Evolutionary conservation across 192 early-diverging fungal genomes (phyloP).

Genomic region (Coemansia sp.): DNA sequence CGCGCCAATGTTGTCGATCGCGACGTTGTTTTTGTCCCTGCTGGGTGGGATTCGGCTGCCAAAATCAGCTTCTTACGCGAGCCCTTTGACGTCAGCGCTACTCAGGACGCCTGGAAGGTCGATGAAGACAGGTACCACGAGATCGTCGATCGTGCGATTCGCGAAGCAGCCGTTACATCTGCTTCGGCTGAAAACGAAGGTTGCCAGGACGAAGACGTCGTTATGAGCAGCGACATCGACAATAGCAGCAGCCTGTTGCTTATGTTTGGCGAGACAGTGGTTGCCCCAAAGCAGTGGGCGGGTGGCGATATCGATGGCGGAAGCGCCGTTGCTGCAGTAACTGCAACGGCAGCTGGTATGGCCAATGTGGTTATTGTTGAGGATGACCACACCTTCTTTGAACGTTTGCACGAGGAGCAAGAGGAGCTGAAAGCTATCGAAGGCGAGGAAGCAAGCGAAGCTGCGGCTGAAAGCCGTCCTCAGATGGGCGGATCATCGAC

Average conservation of each 20-base stretch:
- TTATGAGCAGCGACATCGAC: neutral
- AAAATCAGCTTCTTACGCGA: constrained; percentile 78
- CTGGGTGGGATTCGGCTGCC: constrained; percentile 92
- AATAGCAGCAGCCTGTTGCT: constrained; percentile 24
- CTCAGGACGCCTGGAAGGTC: constrained; percentile 62
- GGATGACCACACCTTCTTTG: constrained; percentile 87
- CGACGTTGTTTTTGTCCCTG: constrained; percentile 83
- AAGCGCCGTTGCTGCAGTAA: constrained; percentile 52
- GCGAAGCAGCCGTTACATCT: neutral
- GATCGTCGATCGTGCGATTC: constrained; percentile 28
- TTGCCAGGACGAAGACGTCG: neutral
- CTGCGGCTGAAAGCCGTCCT: constrained; percentile 7
- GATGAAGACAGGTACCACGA: constrained; percentile 55
- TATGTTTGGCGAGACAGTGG: constrained; percentile 40
- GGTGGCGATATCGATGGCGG: constrained; percentile 59
- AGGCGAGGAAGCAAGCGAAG: constrained; percentile 38
- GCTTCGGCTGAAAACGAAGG: neutral
- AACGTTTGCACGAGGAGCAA: constrained; percentile 72
- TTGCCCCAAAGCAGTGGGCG: constrained; percentile 61
- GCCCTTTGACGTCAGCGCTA: constrained; percentile 68
- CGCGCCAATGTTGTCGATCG: constrained; percentile 85
- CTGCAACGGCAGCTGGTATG: constrained; percentile 46
- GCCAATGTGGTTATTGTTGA: constrained; percentile 72
- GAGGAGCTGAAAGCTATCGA: constrained; percentile 60
- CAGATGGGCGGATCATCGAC: constrained; percentile 21